These are phyloP conservation scores for Phytophthora constricta DNA, from an alignment of 352 stramenopile genomes.

Conservation along the genomic window DNA sequence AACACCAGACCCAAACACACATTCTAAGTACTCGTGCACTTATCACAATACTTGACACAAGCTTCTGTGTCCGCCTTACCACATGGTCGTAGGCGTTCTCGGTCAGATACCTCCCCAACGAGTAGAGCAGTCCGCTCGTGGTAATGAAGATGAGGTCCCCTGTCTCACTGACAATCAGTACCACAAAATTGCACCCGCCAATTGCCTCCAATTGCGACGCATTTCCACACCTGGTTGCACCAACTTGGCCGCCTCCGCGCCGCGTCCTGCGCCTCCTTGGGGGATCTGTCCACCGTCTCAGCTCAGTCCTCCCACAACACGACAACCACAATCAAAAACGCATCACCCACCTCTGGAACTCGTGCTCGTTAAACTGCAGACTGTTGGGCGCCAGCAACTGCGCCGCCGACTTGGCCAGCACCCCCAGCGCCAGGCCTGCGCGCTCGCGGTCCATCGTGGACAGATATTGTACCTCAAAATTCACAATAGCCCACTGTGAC, in stretches of 20 bases:
- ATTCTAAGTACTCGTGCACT: not conserved
- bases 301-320: not conserved
- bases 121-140: constrained; percentile 75
- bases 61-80: constrained; percentile 39
- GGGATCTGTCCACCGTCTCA: constrained; percentile 40
- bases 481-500: too few species aligned
- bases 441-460: constrained; percentile 9
- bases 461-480: too few species aligned
- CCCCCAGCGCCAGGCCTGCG: constrained; percentile 31
- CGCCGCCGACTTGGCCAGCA: constrained; percentile 48
- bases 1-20: not conserved
- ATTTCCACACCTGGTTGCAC: constrained; percentile 56
- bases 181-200: too few species aligned
- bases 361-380: constrained; percentile 76
- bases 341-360: constrained; percentile 64
- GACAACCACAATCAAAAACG: not conserved
- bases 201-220: too few species aligned
- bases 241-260: constrained; percentile 65
- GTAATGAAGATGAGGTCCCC: constrained; percentile 86
- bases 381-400: constrained; percentile 75
- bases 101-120: constrained; percentile 61
- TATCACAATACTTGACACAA: not conserved
- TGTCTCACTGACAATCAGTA: constrained; percentile 23
- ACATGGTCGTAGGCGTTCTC: constrained; percentile 82
- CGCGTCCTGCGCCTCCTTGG: constrained; percentile 62